Conservation (phyloP, 1,139 yeast species). For the Yamadazyma jaroonii region DNA sequence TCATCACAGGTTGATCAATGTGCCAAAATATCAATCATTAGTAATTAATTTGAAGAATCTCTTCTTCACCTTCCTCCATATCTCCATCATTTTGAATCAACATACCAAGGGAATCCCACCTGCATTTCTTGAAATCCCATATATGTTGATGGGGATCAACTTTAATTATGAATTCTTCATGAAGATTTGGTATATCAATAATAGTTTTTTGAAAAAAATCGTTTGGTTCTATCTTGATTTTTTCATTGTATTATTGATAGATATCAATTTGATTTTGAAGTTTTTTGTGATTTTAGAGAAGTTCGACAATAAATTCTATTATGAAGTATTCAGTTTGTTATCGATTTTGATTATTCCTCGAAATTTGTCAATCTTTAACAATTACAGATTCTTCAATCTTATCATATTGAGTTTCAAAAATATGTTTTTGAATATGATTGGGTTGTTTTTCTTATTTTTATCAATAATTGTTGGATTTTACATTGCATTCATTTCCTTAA, state of each 20-base stretch:
- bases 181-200: conserved; percentile 43
- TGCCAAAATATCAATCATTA: conserved; percentile 44
- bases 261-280: conserved; percentile 27
- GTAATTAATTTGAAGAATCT: conserved; percentile 38
- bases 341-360: conserved; percentile 57
- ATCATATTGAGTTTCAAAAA: conserved; percentile 51
- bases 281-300: conserved; percentile 13
- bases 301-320: conserved; percentile 17
- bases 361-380: conserved; percentile 52
- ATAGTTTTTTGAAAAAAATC: conserved; percentile 33
- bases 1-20: conserved; percentile 30
- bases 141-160: conserved; percentile 35
- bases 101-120: conserved; percentile 13
- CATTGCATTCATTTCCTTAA: conserved; percentile 54
- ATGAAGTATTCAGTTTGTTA: conserved; percentile 40
- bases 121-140: conserved; percentile 20
- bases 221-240: conserved; percentile 44
- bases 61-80: conserved; percentile 31
- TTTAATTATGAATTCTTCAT: conserved; percentile 38
- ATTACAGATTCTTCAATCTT: conserved; percentile 52
- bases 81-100: conserved; percentile 29
- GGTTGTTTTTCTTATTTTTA: conserved; percentile 49
- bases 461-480: conserved; percentile 59
- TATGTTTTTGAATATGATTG: conserved; percentile 55
- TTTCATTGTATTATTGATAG: conserved; percentile 28